Base-by-base conservation (phyloP, 306 rosid species). In the Oxytropis ochrocephala region DNA sequence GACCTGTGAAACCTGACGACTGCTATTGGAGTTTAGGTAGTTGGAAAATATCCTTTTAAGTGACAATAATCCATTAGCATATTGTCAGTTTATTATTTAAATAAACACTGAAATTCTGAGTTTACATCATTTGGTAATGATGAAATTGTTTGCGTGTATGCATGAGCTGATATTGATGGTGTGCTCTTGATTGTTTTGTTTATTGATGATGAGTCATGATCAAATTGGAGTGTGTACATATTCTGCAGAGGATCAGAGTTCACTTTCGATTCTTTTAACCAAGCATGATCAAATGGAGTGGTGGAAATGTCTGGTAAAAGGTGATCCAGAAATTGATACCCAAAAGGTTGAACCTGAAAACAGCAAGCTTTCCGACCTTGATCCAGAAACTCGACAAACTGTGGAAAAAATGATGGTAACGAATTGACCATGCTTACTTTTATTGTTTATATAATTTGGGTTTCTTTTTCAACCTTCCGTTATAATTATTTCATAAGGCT, bases 371-470 rank as follows among this genome's bases (percentile, higher is more conserved):
- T 60, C 91, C 8, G 98, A 92, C 70, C 83, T 89, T 53, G 98
- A 92, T 77, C 82, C 96, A 11, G 98, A 92, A 70, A 89, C 92
- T 12, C 80, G 96, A 42, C 88, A 83, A 68, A 92, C 95, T 33
- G 96, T 89, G 56, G 96, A 89, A 72, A 92, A 89, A 80, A 89
- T 92, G 98, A 92, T 92, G 98, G 98, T 92, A 75, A 66, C 8
- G 6, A 16, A 55, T 32, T 43, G n/a, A 19, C 44, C 6, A 11
- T 65, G 7, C 46, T 44, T 44, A 53, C 36, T 39, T 11, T 73
- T 13, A 41, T 10, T 50, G 48, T 6, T 42, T 14, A 39, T 29
- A 51, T 52, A 41, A 54, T 52, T 51, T 72, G n/a, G 1, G 27
- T 0, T 12, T 48, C n/a, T 29, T 46, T 43, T 44, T 57, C 24